Conservation (phyloP, 768 basidiomycete genomes). For the Phylloporus scabripes region DNA sequence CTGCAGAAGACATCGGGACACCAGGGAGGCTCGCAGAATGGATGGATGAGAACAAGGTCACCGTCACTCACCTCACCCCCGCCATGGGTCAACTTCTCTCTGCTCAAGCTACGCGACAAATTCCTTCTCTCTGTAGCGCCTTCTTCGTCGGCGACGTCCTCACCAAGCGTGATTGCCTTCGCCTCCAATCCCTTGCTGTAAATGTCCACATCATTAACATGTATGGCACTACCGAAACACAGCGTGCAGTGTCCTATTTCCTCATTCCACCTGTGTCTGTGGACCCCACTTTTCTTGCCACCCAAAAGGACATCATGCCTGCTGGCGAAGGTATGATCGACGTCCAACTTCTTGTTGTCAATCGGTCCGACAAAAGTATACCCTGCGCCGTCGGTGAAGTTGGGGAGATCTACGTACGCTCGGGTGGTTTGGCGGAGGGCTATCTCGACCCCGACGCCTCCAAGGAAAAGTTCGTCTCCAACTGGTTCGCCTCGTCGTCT, state of each 20-base stretch:
- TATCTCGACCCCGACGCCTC: slow-evolving; percentile 84
- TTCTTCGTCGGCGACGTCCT: slow-evolving; percentile 99
- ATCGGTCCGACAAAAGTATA: slow-evolving; percentile 76
- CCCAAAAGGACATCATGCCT: slow-evolving; percentile 96
- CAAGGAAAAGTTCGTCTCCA: slow-evolving; percentile 85
- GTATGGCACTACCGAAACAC: slow-evolving; percentile 99
- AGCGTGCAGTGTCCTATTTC: slow-evolving; percentile 97
- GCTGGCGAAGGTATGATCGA: slow-evolving; percentile 97
- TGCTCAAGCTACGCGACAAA: slow-evolving; percentile 74
- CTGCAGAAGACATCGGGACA: slow-evolving; percentile 93
- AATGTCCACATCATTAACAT: slow-evolving; percentile 98
- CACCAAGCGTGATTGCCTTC: slow-evolving; percentile 95
- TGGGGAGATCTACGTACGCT: slow-evolving; percentile 97
- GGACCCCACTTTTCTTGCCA: slow-evolving; percentile 87
- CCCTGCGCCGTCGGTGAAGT: slow-evolving; percentile 94
- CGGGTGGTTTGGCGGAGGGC: slow-evolving; percentile 92
- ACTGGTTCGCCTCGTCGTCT: slow-evolving; percentile 72
- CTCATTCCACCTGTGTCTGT: slow-evolving; percentile 77
- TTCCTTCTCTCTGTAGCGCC: slow-evolving; percentile 81
- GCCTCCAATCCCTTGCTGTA: slow-evolving; percentile 85
- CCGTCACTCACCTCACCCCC: slow-evolving; percentile 96
- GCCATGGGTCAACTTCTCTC: slow-evolving; percentile 99
- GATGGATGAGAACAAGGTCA: slow-evolving; percentile 91
- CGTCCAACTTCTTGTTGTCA: slow-evolving; percentile 95
- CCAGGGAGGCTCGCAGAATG: slow-evolving; percentile 96